Base-by-base conservation (phyloP, 345 rosid genomes). In the Anastatica hierochuntica region DNA sequence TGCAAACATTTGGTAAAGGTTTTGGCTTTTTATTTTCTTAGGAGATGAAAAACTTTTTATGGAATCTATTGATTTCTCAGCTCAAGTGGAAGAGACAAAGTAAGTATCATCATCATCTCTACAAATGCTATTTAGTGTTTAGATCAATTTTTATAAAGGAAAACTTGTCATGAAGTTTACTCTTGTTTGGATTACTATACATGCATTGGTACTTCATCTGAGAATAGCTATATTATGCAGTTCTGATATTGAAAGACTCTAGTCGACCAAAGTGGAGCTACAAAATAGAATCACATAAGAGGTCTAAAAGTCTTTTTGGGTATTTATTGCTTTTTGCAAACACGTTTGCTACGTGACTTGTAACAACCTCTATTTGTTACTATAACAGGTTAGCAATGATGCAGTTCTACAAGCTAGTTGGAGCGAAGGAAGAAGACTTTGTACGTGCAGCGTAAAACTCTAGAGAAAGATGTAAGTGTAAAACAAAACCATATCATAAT, bases 11-110 rank as follows among this genome's bases (percentile, higher is more conserved):
- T 24, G n/a, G 17, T 53, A 21, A 16, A 41, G n/a, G 4, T 10
- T 29, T 34, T 61, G 57, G 34, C 54, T 8, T 53, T 62, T 54
- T 61, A 40, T 61, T 42, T 49, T 12, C 53, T 57, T 78, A 92
- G 98, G 95, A 73, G 39, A 88, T 53, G 73, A 92, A 77, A 77
- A 79, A 83, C 67, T 86, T 78, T 30, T 74, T 97, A 73, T 79
- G 94, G 95, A 85, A 66, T 78, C 85, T 58, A 71, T 76, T 63
- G 87, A 83, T 70, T 72, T 26, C 43, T 40, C 72, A 38, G n/a
- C 42, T 41, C 85, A 79, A 34, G 68, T 65, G 58, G 87, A 50
- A 8, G 48, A 82, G 56, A 76, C 73, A 20, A 81, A 82, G 96
- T 87, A 82, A 77, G 94, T 82, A n/a, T n/a, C n/a, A 60, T 63